Evolutionary conservation across 176 grass and related monocot genomes (phyloP), one percentile per base, ranked within the genome.

Genomic region (Avena eriantha): DNA sequence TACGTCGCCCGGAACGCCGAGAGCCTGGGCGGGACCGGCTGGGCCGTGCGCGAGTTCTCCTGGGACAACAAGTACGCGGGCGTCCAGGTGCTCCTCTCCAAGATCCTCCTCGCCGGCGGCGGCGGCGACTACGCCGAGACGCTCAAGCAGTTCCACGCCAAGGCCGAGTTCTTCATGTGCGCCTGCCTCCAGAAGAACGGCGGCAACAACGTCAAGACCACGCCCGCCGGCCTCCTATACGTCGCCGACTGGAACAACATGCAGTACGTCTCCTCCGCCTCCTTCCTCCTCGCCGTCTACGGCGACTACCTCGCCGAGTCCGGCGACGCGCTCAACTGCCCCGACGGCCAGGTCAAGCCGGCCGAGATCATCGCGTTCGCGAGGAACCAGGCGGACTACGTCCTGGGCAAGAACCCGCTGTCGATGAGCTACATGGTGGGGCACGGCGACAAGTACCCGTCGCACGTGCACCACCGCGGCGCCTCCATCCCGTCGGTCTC

Each of bases 51-150:
- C 15, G 89, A 99, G 54, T 99, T 96, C 97, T 94, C 94, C 3
- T 99, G 97, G 94, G 97, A 99, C 90, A 96, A 96, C 90, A 99
- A 96, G 83, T 99, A 94, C 56, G 97, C 97, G 11, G 97, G 94
- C 12, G 29, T 99, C 49, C 97, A 94, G 88, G 89, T 96, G 13
- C 97, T 99, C 49, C 83, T 96, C n/a, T 67, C 93, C 35, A 99
- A 99, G 92, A 76, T 86, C 3, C 83, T 98, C 85, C 51, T 96
- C 58, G 53, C 87, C 2, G 79, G 71, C 12, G 79, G 82, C 12
- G 63, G 33, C 21, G 76, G 73, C 18, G 59, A 51, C 21, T 80
- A 87, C 56, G 61, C 61, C 2, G 88, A 67, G 70, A 90, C 80
- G 56, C 97, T 96, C 15, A 87, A 54, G 80, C 92, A 94, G 85